These are phyloP conservation scores for Claviceps arundinis DNA, from an alignment of 2,329 filamentous ascomycete genomes.

Conservation along the genomic window DNA sequence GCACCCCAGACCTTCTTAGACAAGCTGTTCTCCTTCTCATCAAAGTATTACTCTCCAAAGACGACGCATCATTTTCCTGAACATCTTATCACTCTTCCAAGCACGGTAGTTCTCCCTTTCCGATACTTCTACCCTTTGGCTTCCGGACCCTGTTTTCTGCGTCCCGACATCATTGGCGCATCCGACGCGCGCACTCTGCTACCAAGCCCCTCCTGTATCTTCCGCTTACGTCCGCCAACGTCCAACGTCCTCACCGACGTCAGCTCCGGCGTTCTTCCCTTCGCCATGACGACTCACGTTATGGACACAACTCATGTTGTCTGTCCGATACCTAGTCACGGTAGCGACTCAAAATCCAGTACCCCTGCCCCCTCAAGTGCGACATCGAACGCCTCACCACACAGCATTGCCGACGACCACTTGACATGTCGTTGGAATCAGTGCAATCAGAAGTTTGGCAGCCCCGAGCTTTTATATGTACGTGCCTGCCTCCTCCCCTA, in stretches of 20 bases:
- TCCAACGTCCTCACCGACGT: not conserved
- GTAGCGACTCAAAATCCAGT: conserved; percentile 36
- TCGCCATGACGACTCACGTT: conserved; percentile 20
- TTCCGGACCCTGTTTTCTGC: not conserved
- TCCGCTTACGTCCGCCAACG: not conserved
- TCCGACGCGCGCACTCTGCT: not conserved
- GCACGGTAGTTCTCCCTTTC: not conserved
- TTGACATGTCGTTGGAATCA: conserved; percentile 47
- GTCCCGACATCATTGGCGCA: not conserved
- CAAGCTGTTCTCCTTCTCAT: not conserved
- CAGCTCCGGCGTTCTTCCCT: conserved; percentile 11
- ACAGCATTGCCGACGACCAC: conserved; percentile 34
- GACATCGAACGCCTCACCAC: conserved; percentile 32
- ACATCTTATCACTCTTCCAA: not conserved
- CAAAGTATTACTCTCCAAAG: conserved; percentile 5
- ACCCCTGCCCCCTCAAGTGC: conserved; percentile 38
- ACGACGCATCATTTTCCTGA: not conserved
- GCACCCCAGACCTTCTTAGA: conserved; percentile 12
- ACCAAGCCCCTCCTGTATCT: not conserved
- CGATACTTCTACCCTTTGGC: not conserved
- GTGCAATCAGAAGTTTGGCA: conserved; percentile 45
- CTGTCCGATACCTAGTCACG: conserved; percentile 14
- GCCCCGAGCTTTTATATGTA: conserved; percentile 48
- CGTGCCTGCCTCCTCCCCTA: conserved; percentile 14
- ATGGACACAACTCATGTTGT: conserved; percentile 12